These are phyloP conservation scores for Nemania sp. DNA, from an alignment of 2,329 filamentous ascomycete genomes.

Conservation along the genomic window DNA sequence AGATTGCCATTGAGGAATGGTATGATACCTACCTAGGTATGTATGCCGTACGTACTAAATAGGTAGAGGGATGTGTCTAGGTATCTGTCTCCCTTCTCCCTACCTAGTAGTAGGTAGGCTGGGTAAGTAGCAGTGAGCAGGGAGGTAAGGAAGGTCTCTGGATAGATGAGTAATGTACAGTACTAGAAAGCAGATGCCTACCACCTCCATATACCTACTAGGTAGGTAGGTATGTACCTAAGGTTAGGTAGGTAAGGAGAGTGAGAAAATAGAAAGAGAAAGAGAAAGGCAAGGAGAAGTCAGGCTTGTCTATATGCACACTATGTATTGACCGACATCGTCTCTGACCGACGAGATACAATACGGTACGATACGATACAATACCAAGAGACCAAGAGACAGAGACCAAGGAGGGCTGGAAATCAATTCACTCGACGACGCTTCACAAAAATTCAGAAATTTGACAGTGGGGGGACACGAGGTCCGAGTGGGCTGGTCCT, in stretches of 20 bases:
- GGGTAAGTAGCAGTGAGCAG: neutral
- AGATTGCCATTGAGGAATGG: slow-evolving; percentile 30
- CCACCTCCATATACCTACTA: neutral
- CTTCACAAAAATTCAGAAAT: neutral
- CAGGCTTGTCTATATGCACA: neutral
- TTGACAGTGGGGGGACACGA: neutral
- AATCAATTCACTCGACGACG: neutral
- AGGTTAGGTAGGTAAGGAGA: no score
- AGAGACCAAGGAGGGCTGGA: neutral
- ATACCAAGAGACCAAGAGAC: neutral
- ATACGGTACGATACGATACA: no score
- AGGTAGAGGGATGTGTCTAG: no score
- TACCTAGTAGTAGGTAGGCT: no score
- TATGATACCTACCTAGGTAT: no score
- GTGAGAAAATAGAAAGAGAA: no score
- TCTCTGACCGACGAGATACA: neutral
- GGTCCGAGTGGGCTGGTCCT: slow-evolving; percentile 1
- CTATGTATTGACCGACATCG: neutral
- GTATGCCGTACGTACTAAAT: no score
- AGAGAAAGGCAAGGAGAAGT: neutral
- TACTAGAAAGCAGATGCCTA: neutral
- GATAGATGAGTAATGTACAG: neutral
- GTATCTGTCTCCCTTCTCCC: no score
- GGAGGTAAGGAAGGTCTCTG: neutral
- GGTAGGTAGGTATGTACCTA: neutral